Evolutionary conservation across 768 basidiomycete species (phyloP), one percentile per base, ranked within the genome.

Genomic region (Lentinula lateritia): DNA sequence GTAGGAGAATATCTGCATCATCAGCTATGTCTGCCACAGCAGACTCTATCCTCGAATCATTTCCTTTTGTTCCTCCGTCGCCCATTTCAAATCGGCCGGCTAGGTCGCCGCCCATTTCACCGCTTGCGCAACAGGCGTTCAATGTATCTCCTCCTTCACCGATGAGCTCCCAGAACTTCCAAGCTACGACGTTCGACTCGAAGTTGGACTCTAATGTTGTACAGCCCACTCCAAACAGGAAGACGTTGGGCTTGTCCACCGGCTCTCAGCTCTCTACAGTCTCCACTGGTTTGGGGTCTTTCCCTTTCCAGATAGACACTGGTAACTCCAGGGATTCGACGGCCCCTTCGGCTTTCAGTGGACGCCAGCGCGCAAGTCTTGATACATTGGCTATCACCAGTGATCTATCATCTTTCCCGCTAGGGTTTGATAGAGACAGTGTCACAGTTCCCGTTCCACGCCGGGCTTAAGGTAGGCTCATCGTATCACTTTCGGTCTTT

Each of bases 61-160:
- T 94, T 79, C 90, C 90, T 39, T 93, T 94, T 70, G 91, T 94
- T 8, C 92, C 92, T 23, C 92, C 92, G 1, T 92, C 91, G 7
- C 92, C 92, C 6, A 92, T 93, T 62, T 92, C 90, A n/a, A 85
- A 90, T 65, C 80, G 88, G 58, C 91, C 90, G 9, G 76, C 86
- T 66, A 80, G 90, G 63, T 86, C 89, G 3, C 89, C 89, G 5
- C 88, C 88, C 41, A 84, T 85, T 61, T 92, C 90, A 9, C 90
- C 91, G 7, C 76, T 89, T 18, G 78, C 74, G 32, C 84, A 88
- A 71, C 86, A 88, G 63, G 75, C 80, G 18, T 80, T 82, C 62
- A 72, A 71, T 38, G 67, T 67, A 36, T 54, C 65, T 50, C 60
- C 67, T 18, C 61, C 66, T 12, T 50, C 52, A 28, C 52, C 61